Base-by-base conservation (phyloP, 2,329 filamentous ascomycete species). In the Dactylella cylindrospora region DNA sequence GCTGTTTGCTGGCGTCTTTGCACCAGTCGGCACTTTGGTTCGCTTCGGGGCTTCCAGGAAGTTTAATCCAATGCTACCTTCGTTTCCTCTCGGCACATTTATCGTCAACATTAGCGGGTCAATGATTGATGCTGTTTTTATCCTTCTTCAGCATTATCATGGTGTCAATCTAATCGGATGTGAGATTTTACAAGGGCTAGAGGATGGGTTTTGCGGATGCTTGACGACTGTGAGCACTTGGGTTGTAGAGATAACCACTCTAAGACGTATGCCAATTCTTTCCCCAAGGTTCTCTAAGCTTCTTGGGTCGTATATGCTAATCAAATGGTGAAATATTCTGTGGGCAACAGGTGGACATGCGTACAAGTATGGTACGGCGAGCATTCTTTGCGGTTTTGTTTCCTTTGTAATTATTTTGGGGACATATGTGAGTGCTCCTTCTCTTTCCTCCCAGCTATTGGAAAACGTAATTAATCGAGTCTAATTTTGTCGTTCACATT, bases 31-130 rank as follows among this genome's bases (percentile, higher is more conserved):
- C 0, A 90, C 86, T 67, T 73, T 95, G 0, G 70, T 79, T 0
- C 81, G 91, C 2, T 95, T 87, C 74, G 90, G 89, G 70, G 72
- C 80, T 1, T 86, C 86, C 0, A 70, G 86, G 5, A 72, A 76
- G 19, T 78, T 95, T n/a, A 96, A 96, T 68, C 75, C 79, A 0
- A 76, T 81, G 15, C 67, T 82, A 0, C 72, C 82, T 0, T 74
- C 78, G 0, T 96, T 96, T 67, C 91, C 91, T 0, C 72, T 96
- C 0, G 91, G 91, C 2, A 97, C 91, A 0, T 95, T 96, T 68
- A 74, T 76, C 0, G 88, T 86, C 22, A 97, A 97, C 69, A 76
- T 94, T 3, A 71, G 85, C 10, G 91, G 90, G 3, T 90, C 88
- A 0, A 79, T 79, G 0, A 73, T 95, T 12, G 72, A 94, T 43